These are phyloP conservation scores for Pleochaeta shiraiana DNA, from an alignment of 2,329 filamentous ascomycete genomes.

Conservation along the genomic window DNA sequence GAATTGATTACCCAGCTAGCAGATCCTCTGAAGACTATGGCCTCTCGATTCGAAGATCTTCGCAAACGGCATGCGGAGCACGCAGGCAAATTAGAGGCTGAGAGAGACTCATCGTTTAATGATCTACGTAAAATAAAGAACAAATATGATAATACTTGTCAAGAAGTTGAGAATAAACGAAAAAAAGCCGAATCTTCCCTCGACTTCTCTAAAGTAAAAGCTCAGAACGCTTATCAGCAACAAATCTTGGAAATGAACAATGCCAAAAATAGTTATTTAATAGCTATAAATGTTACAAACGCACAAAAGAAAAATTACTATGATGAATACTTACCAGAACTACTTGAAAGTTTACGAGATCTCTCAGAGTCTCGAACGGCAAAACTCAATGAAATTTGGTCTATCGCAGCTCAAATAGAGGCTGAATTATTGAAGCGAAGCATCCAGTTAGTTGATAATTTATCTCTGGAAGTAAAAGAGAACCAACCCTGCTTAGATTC, in stretches of 20 bases:
- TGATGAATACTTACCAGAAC: slow-evolving; percentile 84
- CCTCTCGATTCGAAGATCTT: slow-evolving; percentile 64
- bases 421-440: slow-evolving; percentile 56
- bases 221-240: slow-evolving; percentile 77
- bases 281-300: slow-evolving; percentile 90
- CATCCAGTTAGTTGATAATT: slow-evolving; percentile 45
- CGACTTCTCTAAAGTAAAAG: slow-evolving; percentile 67
- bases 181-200: slow-evolving; percentile 94
- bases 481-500: slow-evolving; percentile 83
- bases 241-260: slow-evolving; percentile 94
- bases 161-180: slow-evolving; percentile 81
- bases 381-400: slow-evolving; percentile 75
- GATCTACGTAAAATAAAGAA: slow-evolving; percentile 79
- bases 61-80: slow-evolving; percentile 83
- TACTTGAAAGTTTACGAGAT: slow-evolving; percentile 85
- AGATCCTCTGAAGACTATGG: slow-evolving; percentile 62
- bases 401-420: slow-evolving; percentile 57
- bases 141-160: slow-evolving; percentile 82
- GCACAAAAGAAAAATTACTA: slow-evolving; percentile 97
- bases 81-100: slow-evolving; percentile 69
- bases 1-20: slow-evolving; percentile 64
- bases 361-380: slow-evolving; percentile 72
- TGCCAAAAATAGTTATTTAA: slow-evolving; percentile 93
- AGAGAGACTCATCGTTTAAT: slow-evolving; percentile 62
- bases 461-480: slow-evolving; percentile 61